Percentiles rank a stretch among this genome's conserved stretches.
Conservation (phyloP, 805 yeast genomes). For the Yarrowia divulgata region DNA sequence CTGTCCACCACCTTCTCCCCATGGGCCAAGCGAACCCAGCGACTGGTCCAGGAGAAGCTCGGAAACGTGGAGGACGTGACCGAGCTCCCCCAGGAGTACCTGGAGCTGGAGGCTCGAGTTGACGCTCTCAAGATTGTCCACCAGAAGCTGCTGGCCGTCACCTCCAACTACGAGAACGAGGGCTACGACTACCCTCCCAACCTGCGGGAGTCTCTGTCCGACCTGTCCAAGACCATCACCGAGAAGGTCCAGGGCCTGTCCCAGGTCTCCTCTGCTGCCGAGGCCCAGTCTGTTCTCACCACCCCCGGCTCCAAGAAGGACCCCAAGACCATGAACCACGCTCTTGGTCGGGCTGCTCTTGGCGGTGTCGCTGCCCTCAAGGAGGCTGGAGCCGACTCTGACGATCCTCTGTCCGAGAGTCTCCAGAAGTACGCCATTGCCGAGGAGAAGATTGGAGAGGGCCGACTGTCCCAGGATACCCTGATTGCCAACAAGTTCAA, state of each 20-base stretch:
- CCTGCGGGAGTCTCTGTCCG: conserved; percentile 75
- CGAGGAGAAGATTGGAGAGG: conserved; percentile 79
- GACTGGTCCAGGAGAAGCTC: conserved; percentile 77
- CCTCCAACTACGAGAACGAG: conserved; percentile 71
- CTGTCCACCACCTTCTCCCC: conserved; percentile 62
- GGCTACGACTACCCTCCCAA: conserved; percentile 85
- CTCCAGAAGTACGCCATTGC: conserved; percentile 72
- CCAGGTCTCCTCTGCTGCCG: conserved; percentile 77
- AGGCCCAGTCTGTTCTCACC: conserved; percentile 76
- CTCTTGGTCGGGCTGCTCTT: conserved; percentile 77
- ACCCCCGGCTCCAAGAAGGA: conserved; percentile 58
- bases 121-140: conserved; percentile 76
- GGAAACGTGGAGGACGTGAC: conserved; percentile 85
- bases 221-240: conserved; percentile 70
- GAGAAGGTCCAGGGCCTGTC: conserved; percentile 71
- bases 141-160: conserved; percentile 61
- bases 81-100: conserved; percentile 82
- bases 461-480: conserved; percentile 82
- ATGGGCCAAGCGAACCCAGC: conserved; percentile 79
- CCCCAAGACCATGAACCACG: conserved; percentile 85
- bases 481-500: conserved; percentile 74
- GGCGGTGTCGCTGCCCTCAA: conserved; percentile 51
- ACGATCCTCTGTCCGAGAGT: conserved; percentile 64
- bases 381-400: conserved; percentile 52
- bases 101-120: conserved; percentile 73